Percentiles rank a stretch among this genome's conserved stretches.
These are phyloP conservation scores for Chrysosporium queenslandicum DNA, from an alignment of 2,329 filamentous ascomycete species.

Conservation along the genomic window DNA sequence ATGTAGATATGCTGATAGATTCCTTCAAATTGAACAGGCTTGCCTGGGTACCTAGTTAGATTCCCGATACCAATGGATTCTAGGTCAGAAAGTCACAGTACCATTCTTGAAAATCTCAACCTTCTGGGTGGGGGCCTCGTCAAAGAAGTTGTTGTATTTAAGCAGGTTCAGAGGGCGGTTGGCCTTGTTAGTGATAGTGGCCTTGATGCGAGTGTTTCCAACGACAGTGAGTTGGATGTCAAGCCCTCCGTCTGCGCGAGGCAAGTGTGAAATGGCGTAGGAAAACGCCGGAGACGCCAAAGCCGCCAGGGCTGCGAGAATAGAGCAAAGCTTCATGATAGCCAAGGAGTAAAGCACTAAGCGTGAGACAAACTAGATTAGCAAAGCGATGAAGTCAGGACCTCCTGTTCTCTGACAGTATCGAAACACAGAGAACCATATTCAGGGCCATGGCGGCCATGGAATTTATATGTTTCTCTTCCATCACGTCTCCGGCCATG, in stretches of 20 bases:
- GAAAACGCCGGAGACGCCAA: constrained; percentile 3
- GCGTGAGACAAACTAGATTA: background rate
- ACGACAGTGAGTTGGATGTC: constrained; percentile 11
- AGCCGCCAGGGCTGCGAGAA: constrained; percentile 9
- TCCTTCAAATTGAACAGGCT: constrained; percentile 11
- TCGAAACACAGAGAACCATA: background rate
- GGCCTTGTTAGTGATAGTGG: constrained; percentile 13
- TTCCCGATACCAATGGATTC: background rate
- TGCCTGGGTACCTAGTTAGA: constrained; percentile 1
- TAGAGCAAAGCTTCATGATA: constrained; percentile 8
- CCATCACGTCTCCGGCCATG: background rate
- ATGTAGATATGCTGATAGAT: constrained; percentile 1
- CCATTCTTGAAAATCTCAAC: constrained; percentile 12
- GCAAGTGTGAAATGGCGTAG: constrained; percentile 2
- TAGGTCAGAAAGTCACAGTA: background rate
- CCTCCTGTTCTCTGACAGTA: background rate
- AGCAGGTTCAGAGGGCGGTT: constrained; percentile 3
- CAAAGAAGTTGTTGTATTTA: constrained; percentile 14
- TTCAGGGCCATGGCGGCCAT: background rate
- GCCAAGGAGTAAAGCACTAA: no score
- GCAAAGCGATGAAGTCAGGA: background rate
- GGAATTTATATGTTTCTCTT: background rate
- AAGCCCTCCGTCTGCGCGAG: constrained; percentile 1
- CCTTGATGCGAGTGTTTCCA: constrained; percentile 15
- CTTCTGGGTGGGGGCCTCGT: constrained; percentile 11